Evolutionary conservation across 306 rosid genomes (phyloP).

Genomic region (Pyrus bretschneideri): DNA sequence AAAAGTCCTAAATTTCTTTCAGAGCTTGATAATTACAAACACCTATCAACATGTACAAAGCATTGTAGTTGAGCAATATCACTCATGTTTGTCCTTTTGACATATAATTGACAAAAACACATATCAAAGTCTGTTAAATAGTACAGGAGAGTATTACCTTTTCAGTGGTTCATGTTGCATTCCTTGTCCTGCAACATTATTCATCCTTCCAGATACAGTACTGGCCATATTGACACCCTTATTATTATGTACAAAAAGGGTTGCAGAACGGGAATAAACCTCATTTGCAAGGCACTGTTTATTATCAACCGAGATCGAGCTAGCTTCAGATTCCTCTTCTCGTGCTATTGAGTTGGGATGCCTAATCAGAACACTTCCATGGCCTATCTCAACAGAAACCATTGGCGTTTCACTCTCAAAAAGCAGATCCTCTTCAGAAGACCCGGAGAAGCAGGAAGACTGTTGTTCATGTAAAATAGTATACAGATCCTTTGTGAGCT

Average conservation of each 20-base stretch:
- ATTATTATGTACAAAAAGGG: conserved; percentile 29
- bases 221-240: conserved; percentile 32
- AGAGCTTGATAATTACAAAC: neutral
- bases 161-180: conserved; percentile 48
- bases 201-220: conserved; percentile 42
- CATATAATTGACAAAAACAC: conserved; percentile 1
- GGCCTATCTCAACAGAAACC: conserved; percentile 99
- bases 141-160: conserved; percentile 45
- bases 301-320: conserved; percentile 87
- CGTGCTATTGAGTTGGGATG: conserved; percentile 79
- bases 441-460: conserved; percentile 72
- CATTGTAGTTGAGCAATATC: conserved; percentile 5
- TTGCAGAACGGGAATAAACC: conserved; percentile 50
- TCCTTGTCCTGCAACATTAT: conserved; percentile 41
- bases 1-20: neutral
- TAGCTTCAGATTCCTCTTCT: conserved; percentile 98
- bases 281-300: conserved; percentile 49
- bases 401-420: conserved; percentile 81
- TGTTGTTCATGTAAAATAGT: conserved; percentile 88
- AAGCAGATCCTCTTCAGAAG: conserved; percentile 91
- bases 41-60: conserved; percentile 2
- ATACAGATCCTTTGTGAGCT: conserved; percentile 87
- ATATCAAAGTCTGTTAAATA: conserved; percentile 4
- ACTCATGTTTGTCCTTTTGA: neutral
- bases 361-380: conserved; percentile 92